Base-by-base conservation (phyloP, 495 filamentous ascomycete genomes). In the Xylaria bambusicola region DNA sequence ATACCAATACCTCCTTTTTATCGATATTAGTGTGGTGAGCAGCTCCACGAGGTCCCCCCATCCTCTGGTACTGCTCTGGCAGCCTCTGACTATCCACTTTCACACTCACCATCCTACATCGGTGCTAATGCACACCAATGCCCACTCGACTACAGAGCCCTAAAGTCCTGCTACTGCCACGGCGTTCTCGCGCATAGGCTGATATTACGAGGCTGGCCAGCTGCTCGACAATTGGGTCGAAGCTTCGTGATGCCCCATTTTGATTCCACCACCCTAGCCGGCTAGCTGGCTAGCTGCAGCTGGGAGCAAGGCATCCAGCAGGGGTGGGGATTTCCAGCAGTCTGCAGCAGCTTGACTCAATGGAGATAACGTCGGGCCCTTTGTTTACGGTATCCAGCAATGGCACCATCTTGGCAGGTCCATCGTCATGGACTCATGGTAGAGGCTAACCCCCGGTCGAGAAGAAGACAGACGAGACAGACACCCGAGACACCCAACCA, bases 1-100 rank as follows among this genome's bases (percentile, higher is more conserved):
- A 60, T 58, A 58, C 6, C 49, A 27, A 40, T 52, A 40, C 49
- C 57, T 60, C 57, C 40, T 51, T 60, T 51, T 53, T 50, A 5
- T 17, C 29, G 7, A 46, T 26, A 23, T 47, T 59, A 33, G 29
- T 10, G 5, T 10, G 10, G 29, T 10, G 29, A 40, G 29, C 47
- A 17, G 17, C 51, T 20, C 8, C 6, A 50, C 8, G 27, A 44
- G n/a, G 18, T 44, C 41, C 38, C 15, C 9, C 38, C 12, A 42
- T 55, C 52, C 55, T 56, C 20, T 40, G 18, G 10, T 15, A 21
- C 44, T 40, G 7, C 55, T 57, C 36, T 35, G 44, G 46, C 26
- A 58, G 24, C 27, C 17, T 2, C 27, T 38, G 15, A 10, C 6
- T 13, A 38, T 15, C 3, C 13, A 44, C 24, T 42, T n/a, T 1